Percentiles rank a stretch among this genome's conserved stretches.
phyloP scores from a whole-genome alignment of 495 filamentous ascomycete genomes.

The Penicillium tannophilum region DNA sequence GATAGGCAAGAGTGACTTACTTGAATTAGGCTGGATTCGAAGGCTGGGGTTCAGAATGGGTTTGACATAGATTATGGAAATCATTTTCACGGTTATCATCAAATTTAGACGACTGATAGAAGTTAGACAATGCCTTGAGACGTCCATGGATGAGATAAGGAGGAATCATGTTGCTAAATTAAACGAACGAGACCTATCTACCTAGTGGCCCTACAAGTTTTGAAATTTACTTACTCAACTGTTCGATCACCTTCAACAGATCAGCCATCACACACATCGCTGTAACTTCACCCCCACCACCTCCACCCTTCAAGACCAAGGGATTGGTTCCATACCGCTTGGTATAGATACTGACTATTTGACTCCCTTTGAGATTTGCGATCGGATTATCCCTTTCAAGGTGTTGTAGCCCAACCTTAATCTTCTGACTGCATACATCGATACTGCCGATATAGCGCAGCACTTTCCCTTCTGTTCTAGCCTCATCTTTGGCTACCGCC shows the following conservation, averaged over 20 bases:
- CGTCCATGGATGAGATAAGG: too few species aligned
- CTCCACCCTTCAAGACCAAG: slow-evolving; percentile 87
- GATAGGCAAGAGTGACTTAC: background rate
- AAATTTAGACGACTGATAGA: too few species aligned
- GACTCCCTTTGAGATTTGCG: slow-evolving; percentile 89
- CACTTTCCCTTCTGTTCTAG: slow-evolving; percentile 77
- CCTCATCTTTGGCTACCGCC: slow-evolving; percentile 71
- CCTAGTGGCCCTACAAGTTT: too few species aligned
- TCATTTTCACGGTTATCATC: too few species aligned
- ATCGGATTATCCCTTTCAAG: slow-evolving; percentile 78
- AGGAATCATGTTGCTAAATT: too few species aligned
- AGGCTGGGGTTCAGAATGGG: background rate
- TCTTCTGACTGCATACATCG: slow-evolving; percentile 67
- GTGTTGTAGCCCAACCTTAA: slow-evolving; percentile 84
- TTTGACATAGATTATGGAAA: background rate
- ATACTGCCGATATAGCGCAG: slow-evolving; percentile 87
- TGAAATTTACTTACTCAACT: background rate
- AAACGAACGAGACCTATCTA: too few species aligned
- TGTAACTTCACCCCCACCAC: slow-evolving; percentile 89
- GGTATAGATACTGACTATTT: slow-evolving; percentile 95
- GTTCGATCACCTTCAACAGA: slow-evolving; percentile 51
- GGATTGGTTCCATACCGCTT: slow-evolving; percentile 83
- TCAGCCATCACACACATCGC: slow-evolving; percentile 91
- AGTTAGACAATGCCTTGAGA: too few species aligned
- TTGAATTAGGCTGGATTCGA: background rate